A percentile compares a stretch with the other conserved stretches of the same genome.
Evolutionary conservation across 2,329 filamentous ascomycete species (phyloP).

Genomic region (Clarireedia homoeocarpa): DNA sequence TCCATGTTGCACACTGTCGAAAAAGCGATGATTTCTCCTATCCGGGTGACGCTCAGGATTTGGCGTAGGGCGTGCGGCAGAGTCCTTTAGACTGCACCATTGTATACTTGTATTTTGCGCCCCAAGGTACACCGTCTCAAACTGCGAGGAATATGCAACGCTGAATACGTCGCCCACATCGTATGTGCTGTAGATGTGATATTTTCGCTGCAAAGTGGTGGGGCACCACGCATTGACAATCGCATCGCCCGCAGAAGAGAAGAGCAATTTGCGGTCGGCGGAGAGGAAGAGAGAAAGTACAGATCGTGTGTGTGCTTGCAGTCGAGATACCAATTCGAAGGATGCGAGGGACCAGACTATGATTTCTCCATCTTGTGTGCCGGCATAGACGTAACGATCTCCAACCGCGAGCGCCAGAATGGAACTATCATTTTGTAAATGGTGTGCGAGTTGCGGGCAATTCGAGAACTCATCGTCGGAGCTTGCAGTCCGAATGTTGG

Average conservation of each 20-base stretch:
- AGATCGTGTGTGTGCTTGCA: constrained; percentile 87
- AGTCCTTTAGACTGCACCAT: constrained; percentile 73
- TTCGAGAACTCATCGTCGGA: constrained; percentile 13
- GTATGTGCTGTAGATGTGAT: constrained; percentile 87
- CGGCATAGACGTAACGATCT: constrained; percentile 76
- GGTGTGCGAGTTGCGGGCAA: constrained; percentile 61
- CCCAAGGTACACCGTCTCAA: constrained; percentile 81
- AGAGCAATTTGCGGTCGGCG: constrained; percentile 63
- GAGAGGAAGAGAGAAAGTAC: constrained; percentile 81
- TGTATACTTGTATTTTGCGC: constrained; percentile 93
- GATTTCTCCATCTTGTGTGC: constrained; percentile 89
- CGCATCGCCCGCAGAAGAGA: constrained; percentile 89
- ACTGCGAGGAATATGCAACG: constrained; percentile 73
- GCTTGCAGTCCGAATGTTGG: not conserved
- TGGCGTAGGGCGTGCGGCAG: constrained; percentile 48
- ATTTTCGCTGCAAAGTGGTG: constrained; percentile 63
- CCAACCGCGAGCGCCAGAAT: constrained; percentile 79
- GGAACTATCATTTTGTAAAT: constrained; percentile 67
- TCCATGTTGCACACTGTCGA: constrained; percentile 86
- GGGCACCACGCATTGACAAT: constrained; percentile 93
- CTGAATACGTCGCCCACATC: constrained; percentile 96
- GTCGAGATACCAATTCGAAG: constrained; percentile 68
- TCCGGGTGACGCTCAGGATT: constrained; percentile 65
- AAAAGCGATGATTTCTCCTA: constrained; percentile 77
- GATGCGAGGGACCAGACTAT: constrained; percentile 84